Base-by-base conservation (phyloP, 2,329 filamentous ascomycete genomes). In the Paecilomyces formosus region DNA sequence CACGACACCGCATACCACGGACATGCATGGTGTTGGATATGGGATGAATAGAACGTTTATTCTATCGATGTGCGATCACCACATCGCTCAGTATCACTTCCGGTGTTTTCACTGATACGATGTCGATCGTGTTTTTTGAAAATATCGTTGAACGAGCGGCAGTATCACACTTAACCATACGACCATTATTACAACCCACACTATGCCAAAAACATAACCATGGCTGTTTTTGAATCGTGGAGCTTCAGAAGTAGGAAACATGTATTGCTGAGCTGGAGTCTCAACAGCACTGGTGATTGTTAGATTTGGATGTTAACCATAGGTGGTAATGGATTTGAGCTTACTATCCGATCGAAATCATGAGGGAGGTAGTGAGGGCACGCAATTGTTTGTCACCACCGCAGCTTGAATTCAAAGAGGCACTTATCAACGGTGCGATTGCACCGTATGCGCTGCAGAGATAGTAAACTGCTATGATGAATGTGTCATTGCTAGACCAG, bases 301-400 rank as follows among this genome's bases (percentile, higher is more conserved):
- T 55, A 55, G 54, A 30, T 35, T 12, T 8, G 11, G 31, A 35
- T 58, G 53, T 26, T 52, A 7, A 26, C 12, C 50, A 52, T 18
- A 52, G 50, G 50, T 26, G 50, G 24, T 13, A 12, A 52, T 52
- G 18, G 11, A 52, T 52, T 52, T 18, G 24, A 54, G 33, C 53
- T 54, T 9, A 54, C 53, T 54, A 54, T 54, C 53, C 53, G 6
- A 31, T 13, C 30, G 53, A 54, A 52, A 53, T 33, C 57, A 58
- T 58, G 18, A 58, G 22, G 50, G 57, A 30, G 13, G 53, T 49
- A 12, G 53, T 55, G 31, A 58, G 39, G 9, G 57, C 57, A 39
- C 53, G 57, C 21, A 55, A 49, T 58, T 58, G 57, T 49, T 58
- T 54, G 30, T 58, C 57, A 6, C 57, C 57, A 39, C 31, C 22